A percentile compares a stretch with the other conserved stretches of the same genome.
Evolutionary conservation across 2,329 filamentous ascomycete genomes (phyloP).

Genomic region (Rugonectria rugulosa): DNA sequence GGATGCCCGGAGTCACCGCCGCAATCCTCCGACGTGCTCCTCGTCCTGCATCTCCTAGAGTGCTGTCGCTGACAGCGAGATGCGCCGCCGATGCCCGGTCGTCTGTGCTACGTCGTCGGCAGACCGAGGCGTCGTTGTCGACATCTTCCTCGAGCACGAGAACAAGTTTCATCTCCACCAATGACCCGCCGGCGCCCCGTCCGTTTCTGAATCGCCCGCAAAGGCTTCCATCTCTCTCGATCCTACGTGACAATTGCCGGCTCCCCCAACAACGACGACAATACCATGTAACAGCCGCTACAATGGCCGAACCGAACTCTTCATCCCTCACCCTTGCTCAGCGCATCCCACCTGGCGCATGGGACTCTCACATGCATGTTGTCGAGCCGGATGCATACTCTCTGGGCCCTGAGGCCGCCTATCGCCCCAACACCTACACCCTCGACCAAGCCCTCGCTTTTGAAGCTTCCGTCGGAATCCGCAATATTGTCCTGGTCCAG

Average conservation of each 20-base stretch:
- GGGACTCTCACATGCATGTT: conserved; percentile 72
- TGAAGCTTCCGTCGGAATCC: conserved; percentile 57
- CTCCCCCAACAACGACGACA: not conserved
- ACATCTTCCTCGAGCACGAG: not conserved
- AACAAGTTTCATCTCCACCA: conserved; percentile 9
- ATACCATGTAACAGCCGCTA: conserved; percentile 8
- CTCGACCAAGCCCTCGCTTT: conserved; percentile 60
- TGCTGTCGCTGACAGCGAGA: not conserved
- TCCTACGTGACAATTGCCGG: not conserved
- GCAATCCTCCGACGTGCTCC: not conserved
- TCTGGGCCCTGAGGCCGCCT: conserved; percentile 56
- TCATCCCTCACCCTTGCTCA: conserved; percentile 14
- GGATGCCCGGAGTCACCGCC: not conserved
- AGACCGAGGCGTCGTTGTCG: not conserved
- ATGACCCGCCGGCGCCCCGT: conserved; percentile 6
- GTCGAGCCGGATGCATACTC: conserved; percentile 61
- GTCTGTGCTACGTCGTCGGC: not conserved
- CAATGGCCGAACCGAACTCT: conserved; percentile 8
- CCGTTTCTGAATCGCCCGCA: not conserved
- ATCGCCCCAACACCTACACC: conserved; percentile 58
- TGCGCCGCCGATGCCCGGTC: not conserved
- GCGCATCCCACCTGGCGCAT: conserved; percentile 54
- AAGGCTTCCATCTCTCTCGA: not conserved
- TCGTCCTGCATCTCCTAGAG: not conserved
- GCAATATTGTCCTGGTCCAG: conserved; percentile 66